Evolutionary conservation across 2,329 filamentous ascomycete species (phyloP).

Genomic region (Stachybotrys elegans): DNA sequence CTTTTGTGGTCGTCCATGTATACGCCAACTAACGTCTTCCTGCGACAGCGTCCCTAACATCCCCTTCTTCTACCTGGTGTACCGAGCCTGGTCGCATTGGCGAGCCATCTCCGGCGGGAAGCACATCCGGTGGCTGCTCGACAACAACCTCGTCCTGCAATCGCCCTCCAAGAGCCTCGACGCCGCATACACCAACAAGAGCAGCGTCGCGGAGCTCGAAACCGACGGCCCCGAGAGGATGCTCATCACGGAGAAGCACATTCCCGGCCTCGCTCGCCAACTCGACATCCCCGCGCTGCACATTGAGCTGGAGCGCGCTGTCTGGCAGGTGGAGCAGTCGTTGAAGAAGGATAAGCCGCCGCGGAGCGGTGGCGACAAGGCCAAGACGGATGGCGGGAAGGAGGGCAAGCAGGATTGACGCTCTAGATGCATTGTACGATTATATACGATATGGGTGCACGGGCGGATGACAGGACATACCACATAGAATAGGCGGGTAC

Average conservation of each 20-base stretch:
- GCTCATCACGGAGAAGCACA: slow-evolving; percentile 46
- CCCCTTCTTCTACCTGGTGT: slow-evolving; percentile 93
- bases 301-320: slow-evolving; percentile 68
- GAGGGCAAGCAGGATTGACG: no score
- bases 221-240: slow-evolving; percentile 24
- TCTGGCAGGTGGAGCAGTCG: slow-evolving; percentile 63
- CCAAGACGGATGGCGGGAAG: no score
- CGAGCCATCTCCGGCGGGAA: slow-evolving; percentile 78
- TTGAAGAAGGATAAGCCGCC: slow-evolving; percentile 38
- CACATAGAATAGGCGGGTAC: no score
- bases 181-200: slow-evolving; percentile 59
- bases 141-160: slow-evolving; percentile 64
- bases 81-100: slow-evolving; percentile 90
- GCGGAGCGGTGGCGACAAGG: no score
- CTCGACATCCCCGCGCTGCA: slow-evolving; percentile 66
- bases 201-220: slow-evolving; percentile 14
- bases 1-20: background rate
- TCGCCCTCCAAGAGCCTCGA: slow-evolving; percentile 67
- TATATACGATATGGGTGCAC: no score
- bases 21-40: no score
- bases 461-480: no score
- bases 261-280: slow-evolving; percentile 53
- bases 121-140: slow-evolving; percentile 75
- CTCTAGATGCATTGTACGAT: no score
- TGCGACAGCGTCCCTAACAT: slow-evolving; percentile 73